Percentiles rank a stretch among this genome's conserved stretches.
phyloP scores from a whole-genome alignment of 2,329 filamentous ascomycete species.

The Eutypella sp. region DNA sequence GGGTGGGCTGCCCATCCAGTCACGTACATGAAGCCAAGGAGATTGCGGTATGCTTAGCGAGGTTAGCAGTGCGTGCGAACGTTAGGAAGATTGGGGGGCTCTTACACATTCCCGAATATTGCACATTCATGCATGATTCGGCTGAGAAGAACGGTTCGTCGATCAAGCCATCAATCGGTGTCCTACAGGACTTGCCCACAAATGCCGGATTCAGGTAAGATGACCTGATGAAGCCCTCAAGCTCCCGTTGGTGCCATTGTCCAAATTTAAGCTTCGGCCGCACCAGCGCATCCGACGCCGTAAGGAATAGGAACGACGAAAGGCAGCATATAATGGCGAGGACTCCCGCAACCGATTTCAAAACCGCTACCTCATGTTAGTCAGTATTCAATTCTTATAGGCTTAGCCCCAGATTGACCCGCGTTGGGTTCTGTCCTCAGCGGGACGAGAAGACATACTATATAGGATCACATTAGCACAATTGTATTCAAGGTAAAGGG shows the following conservation, averaged over 20 bases:
- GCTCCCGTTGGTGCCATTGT: conserved; percentile 38
- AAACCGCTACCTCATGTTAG: neutral
- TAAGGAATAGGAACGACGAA: conserved; percentile 67
- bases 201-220: conserved; percentile 61
- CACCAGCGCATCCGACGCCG: conserved; percentile 70
- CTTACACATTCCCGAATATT: conserved; percentile 61
- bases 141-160: conserved; percentile 35
- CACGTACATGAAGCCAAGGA: conserved; percentile 50
- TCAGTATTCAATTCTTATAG: too few relatives aligned
- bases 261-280: conserved; percentile 65
- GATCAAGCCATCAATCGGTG: conserved; percentile 44
- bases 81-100: conserved; percentile 4
- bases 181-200: conserved; percentile 52
- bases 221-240: conserved; percentile 54
- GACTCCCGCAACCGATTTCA: neutral
- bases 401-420: too few relatives aligned
- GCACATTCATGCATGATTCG: conserved; percentile 61
- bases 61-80: conserved; percentile 1
- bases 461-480: neutral
- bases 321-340: too few relatives aligned
- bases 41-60: conserved; percentile 57
- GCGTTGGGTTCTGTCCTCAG: too few relatives aligned
- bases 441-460: neutral
- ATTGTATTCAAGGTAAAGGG: neutral
- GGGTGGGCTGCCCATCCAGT: neutral